Evolutionary conservation across 2,329 filamentous ascomycete species (phyloP).

Genomic region (Paracorniculantispora psalliotae): DNA sequence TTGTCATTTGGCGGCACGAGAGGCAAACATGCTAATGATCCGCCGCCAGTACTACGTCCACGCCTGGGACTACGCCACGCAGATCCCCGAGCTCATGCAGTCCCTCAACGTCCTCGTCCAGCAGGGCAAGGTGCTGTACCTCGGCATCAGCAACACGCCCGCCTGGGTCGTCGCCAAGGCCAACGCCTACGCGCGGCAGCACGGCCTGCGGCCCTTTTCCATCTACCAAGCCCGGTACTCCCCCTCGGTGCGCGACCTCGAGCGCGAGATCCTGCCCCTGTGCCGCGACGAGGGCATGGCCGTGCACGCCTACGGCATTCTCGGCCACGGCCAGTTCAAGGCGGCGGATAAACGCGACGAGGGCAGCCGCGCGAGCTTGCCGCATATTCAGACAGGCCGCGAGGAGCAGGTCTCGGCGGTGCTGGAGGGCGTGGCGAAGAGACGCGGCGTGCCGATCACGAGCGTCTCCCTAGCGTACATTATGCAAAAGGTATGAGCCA

Average conservation of each 20-base stretch:
- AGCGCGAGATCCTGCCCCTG: slow-evolving; percentile 30
- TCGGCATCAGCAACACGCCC: slow-evolving; percentile 27
- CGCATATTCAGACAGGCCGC: not conserved
- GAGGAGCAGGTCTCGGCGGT: not conserved
- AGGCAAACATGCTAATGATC: no score
- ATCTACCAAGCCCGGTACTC: slow-evolving; percentile 29
- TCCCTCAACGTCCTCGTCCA: slow-evolving; percentile 22
- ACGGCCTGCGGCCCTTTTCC: slow-evolving; percentile 23
- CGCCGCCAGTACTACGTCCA: slow-evolving; percentile 52
- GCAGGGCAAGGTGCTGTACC: slow-evolving; percentile 25
- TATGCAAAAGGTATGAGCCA: slow-evolving; percentile 48
- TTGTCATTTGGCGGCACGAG: no score
- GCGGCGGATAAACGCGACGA: not conserved
- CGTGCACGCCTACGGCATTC: not conserved
- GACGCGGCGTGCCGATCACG: slow-evolving; percentile 26
- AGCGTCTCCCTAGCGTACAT: slow-evolving; percentile 65
- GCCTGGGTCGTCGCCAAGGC: slow-evolving; percentile 28
- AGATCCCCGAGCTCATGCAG: slow-evolving; percentile 21
- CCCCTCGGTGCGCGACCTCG: slow-evolving; percentile 23
- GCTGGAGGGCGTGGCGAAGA: not conserved
- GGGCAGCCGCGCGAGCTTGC: not conserved
- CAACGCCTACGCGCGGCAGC: slow-evolving; percentile 22
- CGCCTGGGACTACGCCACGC: slow-evolving; percentile 63
- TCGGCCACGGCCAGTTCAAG: not conserved
- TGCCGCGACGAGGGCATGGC: not conserved